These are phyloP conservation scores for Senecio squalidus DNA, from an alignment of 140 eudicot genomes.

Conservation along the genomic window DNA sequence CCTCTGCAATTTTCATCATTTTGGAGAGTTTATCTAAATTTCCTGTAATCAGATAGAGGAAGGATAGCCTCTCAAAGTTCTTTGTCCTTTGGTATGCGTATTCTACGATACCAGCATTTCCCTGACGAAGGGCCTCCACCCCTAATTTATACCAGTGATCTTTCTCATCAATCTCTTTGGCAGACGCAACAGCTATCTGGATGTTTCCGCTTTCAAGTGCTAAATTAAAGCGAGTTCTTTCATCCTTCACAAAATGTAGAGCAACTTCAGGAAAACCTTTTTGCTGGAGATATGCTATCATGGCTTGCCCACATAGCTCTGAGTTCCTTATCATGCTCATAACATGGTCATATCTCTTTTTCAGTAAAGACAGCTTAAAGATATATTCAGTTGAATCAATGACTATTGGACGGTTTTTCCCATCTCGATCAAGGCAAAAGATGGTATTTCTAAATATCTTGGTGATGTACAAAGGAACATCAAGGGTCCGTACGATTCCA, in stretches of 20 bases:
- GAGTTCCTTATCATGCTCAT: slow-evolving; percentile 42
- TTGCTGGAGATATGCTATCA: slow-evolving; percentile 51
- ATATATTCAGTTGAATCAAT: slow-evolving; percentile 46
- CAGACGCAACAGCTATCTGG: neutral
- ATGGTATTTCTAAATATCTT: slow-evolving; percentile 39
- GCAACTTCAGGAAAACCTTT: slow-evolving; percentile 45
- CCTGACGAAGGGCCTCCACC: slow-evolving; percentile 13
- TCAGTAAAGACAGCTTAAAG: slow-evolving; percentile 37
- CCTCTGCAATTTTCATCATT: slow-evolving; percentile 54
- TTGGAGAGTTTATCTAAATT: slow-evolving; percentile 41
- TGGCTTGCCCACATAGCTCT: slow-evolving; percentile 48
- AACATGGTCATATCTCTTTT: slow-evolving; percentile 28
- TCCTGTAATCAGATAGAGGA: slow-evolving; percentile 25
- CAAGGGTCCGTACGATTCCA: slow-evolving; percentile 39
- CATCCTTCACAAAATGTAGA: slow-evolving; percentile 27
- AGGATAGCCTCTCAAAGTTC: neutral
- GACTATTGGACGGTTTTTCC: slow-evolving; percentile 37
- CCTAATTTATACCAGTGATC: neutral
- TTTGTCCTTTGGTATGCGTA: slow-evolving; percentile 18
- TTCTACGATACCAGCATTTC: slow-evolving; percentile 23
- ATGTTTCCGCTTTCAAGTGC: neutral
- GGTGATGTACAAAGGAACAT: slow-evolving; percentile 29
- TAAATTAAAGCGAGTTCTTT: neutral
- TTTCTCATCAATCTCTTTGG: slow-evolving; percentile 1
- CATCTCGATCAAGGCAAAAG: slow-evolving; percentile 52